Conservation (phyloP, 2,329 filamentous ascomycete genomes). For the Cytospora paraplurivora region DNA sequence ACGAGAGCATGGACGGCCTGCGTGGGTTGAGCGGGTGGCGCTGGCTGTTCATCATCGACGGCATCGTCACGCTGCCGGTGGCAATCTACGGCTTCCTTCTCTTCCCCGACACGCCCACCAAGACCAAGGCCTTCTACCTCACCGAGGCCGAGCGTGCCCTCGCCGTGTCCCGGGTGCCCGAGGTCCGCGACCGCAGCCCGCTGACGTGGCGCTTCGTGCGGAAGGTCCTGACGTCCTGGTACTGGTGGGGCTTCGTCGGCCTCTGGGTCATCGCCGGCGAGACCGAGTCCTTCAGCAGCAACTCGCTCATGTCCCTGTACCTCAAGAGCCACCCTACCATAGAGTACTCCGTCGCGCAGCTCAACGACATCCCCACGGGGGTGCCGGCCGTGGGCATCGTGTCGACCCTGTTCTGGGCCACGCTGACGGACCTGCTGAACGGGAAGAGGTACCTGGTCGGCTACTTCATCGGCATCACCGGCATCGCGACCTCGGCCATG, state of each 20-base stretch:
- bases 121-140: slow-evolving; percentile 53
- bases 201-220: slow-evolving; percentile 54
- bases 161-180: slow-evolving; percentile 45
- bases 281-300: slow-evolving; percentile 69
- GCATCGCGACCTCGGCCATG: slow-evolving; percentile 63
- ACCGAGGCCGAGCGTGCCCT: slow-evolving; percentile 40
- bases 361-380: slow-evolving; percentile 60
- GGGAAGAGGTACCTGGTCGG: slow-evolving; percentile 67
- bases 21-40: slow-evolving; percentile 57
- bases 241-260: slow-evolving; percentile 67
- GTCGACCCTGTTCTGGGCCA: slow-evolving; percentile 69
- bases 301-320: slow-evolving; percentile 57
- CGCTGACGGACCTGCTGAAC: slow-evolving; percentile 64
- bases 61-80: slow-evolving; percentile 58
- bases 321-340: slow-evolving; percentile 50
- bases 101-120: slow-evolving; percentile 57
- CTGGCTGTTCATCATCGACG: slow-evolving; percentile 56
- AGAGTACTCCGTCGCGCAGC: slow-evolving; percentile 49
- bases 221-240: slow-evolving; percentile 59
- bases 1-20: slow-evolving; percentile 48
- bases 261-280: slow-evolving; percentile 73
- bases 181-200: slow-evolving; percentile 44
- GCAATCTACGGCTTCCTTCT: slow-evolving; percentile 56
- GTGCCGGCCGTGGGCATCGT: slow-evolving; percentile 59
- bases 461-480: slow-evolving; percentile 68